Base-by-base conservation (phyloP, 495 filamentous ascomycete species). In the Penicillium silybi region DNA sequence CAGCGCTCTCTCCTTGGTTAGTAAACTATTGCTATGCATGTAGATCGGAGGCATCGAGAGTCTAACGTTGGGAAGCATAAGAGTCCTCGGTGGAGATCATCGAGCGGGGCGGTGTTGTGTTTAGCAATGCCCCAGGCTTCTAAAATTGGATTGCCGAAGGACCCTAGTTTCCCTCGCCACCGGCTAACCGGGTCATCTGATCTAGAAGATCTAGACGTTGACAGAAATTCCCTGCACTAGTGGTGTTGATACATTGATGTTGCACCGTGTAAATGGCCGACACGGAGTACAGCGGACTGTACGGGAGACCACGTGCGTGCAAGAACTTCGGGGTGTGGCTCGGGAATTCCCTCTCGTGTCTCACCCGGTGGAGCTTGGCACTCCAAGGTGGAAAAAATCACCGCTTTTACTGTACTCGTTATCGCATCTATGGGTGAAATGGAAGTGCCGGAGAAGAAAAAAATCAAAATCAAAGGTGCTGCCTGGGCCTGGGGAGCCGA, bases 271-370 rank as follows among this genome's bases (percentile, higher is more conserved):
- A 13, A 15, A 10, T 13, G 13, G 29, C 11, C 11, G 3, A 16
- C 4, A 3, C 5, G 16, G n/a, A 29, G 1, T 44, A 34, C 15
- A 4, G 29, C 17, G 6, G 27, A 23, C 22, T 23, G 42, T 9
- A 44, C 29, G n/a, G 27, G 15, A 13, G 44, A 11, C 44, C 44
- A 46, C 44, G 44, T 46, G 44, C 27, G 44, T 23, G 44, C 18
- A 20, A 19, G 11, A 6, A 4, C 23, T 37, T 18, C 27, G 29
- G 18, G 23, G 29, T 18, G 27, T 46, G 44, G 44, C 27, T 22
- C 27, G 10, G 3, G 11, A 15, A 6, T 19, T 46, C 26, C 9
- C 26, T 29, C 26, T 32, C 8, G 2, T 11, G 29, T 32, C 9
- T 15, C 29, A 13, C 11, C n/a, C 26, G 16, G 26, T 20, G 18